phyloP scores from a whole-genome alignment of 306 rosid genomes.

The Bauhinia variegata region DNA sequence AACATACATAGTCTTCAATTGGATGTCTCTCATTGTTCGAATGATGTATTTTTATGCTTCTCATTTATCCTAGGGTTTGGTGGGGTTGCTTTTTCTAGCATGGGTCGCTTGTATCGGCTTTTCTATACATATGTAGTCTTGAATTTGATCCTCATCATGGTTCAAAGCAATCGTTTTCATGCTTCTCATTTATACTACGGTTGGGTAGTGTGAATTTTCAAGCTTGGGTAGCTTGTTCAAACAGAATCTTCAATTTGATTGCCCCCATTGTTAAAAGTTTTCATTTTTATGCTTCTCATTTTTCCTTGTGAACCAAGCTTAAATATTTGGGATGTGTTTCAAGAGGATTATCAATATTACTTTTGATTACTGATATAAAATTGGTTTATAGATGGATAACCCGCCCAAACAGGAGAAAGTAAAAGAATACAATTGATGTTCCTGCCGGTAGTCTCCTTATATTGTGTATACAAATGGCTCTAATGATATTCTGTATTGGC shows the following conservation, averaged over 20 bases:
- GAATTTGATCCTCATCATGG: neutral
- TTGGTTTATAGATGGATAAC: slow-evolving; percentile 11
- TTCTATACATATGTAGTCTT: neutral
- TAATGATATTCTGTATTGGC: slow-evolving; percentile 9
- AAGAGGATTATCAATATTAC: slow-evolving; percentile 11
- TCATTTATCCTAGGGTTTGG: too few relatives aligned
- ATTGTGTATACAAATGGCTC: neutral
- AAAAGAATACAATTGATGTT: neutral
- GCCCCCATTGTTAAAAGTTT: too few relatives aligned
- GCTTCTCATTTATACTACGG: neutral
- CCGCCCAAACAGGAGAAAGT: neutral
- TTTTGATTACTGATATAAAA: neutral
- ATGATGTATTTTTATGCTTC: too few relatives aligned
- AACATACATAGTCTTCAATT: too few relatives aligned
- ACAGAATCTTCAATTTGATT: too few relatives aligned
- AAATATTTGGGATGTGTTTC: slow-evolving; percentile 1
- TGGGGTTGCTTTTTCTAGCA: too few relatives aligned
- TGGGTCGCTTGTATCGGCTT: neutral
- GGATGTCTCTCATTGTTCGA: too few relatives aligned
- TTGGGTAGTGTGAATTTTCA: slow-evolving; percentile 15
- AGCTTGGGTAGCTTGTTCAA: neutral
- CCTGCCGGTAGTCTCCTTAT: neutral
- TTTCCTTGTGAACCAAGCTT: slow-evolving; percentile 1
- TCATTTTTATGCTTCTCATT: too few relatives aligned
- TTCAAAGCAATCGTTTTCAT: slow-evolving; percentile 9